Evolutionary conservation across 441 rosid species (phyloP).

Genomic region (Pelargonium citronellum): DNA sequence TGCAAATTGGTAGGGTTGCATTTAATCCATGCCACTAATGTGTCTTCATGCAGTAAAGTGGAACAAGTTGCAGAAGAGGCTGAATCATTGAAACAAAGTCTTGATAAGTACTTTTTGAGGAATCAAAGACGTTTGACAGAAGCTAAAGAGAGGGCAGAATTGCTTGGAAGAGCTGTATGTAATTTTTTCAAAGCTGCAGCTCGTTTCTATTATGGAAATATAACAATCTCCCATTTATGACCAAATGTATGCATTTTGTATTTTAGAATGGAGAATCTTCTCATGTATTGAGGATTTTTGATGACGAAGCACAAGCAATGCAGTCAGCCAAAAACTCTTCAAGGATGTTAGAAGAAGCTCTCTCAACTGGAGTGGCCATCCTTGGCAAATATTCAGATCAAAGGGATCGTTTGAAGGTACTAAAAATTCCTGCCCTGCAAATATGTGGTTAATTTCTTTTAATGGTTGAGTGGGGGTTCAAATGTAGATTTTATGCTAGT

Average conservation of each 20-base stretch:
- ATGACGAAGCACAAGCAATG: constrained; percentile 96
- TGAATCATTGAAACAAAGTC: constrained; percentile 66
- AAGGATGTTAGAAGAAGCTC: constrained; percentile 77
- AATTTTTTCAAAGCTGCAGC: not conserved
- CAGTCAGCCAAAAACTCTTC: constrained; percentile 74
- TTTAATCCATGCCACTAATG: not conserved
- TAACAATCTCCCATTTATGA: not conserved
- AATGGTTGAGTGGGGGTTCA: not conserved
- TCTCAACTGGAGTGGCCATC: constrained; percentile 70
- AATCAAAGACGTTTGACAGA: constrained; percentile 64
- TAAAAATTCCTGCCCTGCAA: not conserved
- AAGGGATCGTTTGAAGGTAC: constrained; percentile 85
- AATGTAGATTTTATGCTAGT: not conserved
- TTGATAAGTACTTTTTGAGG: constrained; percentile 59
- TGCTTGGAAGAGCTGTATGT: constrained; percentile 76
- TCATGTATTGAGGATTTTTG: constrained; percentile 77
- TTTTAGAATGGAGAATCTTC: constrained; percentile 72
- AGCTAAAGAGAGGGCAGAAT: constrained; percentile 82
- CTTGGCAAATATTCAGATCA: constrained; percentile 84
- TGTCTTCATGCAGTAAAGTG: constrained; percentile 51
- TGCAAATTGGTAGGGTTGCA: not conserved
- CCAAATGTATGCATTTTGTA: constrained; percentile 11
- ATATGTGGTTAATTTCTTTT: not conserved
- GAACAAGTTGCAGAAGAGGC: constrained; percentile 90
- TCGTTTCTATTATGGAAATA: not conserved